Percentiles rank a stretch among this genome's conserved stretches.
Evolutionary conservation across 1,139 yeast genomes (phyloP).

Genomic region (Kodamaea derodonti): DNA sequence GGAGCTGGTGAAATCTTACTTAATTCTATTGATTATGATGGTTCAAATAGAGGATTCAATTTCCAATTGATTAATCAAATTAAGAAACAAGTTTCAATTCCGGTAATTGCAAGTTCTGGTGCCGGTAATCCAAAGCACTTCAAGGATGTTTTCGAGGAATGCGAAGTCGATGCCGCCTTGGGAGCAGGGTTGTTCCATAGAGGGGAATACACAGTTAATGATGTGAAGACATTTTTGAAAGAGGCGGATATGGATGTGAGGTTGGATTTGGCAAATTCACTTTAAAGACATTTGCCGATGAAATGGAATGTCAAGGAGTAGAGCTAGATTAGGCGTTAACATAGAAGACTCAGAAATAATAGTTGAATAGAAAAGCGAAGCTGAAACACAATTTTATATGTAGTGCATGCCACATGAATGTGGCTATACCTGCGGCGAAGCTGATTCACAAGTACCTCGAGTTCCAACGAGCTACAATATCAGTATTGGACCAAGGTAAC

Average conservation of each 20-base stretch:
- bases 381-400: too few relatives aligned
- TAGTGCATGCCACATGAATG: too few relatives aligned
- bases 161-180: conserved; percentile 89
- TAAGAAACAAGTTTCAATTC: conserved; percentile 72
- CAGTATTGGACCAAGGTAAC: too few relatives aligned
- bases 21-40: conserved; percentile 95
- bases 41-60: conserved; percentile 89
- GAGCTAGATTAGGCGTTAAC: too few relatives aligned
- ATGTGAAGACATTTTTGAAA: conserved; percentile 68
- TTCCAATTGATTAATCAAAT: conserved; percentile 76
- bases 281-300: too few relatives aligned
- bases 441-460: too few relatives aligned
- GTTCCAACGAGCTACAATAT: too few relatives aligned
- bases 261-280: conserved; percentile 21
- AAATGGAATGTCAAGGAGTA: too few relatives aligned
- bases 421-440: too few relatives aligned
- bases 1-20: conserved; percentile 97
- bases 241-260: conserved; percentile 37
- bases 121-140: conserved; percentile 93
- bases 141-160: conserved; percentile 74
- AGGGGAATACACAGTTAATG: conserved; percentile 81
- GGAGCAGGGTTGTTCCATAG: conserved; percentile 99
- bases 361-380: too few relatives aligned
- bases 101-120: conserved; percentile 96
- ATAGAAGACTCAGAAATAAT: too few relatives aligned